Conservation (phyloP, 306 rosid genomes). For the Bauhinia variegata region DNA sequence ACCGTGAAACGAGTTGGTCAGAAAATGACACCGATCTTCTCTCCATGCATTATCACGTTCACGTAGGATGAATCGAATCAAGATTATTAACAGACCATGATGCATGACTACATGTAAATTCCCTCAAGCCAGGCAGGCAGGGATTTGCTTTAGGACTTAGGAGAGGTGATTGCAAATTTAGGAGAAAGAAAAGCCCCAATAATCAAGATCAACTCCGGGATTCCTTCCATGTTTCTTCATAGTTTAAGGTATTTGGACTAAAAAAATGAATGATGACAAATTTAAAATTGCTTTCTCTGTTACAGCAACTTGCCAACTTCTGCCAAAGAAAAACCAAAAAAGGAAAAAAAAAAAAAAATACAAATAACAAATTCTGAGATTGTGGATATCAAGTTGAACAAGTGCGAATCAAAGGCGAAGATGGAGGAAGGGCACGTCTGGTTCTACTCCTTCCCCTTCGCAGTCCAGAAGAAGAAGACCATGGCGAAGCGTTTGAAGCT, state of each 20-base stretch:
- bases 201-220: conserved; percentile 32
- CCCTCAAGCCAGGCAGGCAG: too few species aligned
- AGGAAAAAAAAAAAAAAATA: too few species aligned
- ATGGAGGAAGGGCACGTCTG: conserved; percentile 71
- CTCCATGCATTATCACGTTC: conserved; percentile 8
- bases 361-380: background rate
- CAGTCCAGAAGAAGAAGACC: conserved; percentile 44
- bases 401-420: conserved; percentile 69
- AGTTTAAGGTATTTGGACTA: conserved; percentile 17
- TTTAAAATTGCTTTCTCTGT: conserved; percentile 34
- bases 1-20: too few species aligned
- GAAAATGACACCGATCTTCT: too few species aligned
- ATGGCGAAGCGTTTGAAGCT: conserved; percentile 53
- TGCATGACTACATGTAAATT: too few species aligned
- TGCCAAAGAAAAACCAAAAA: too few species aligned
- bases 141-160: too few species aligned
- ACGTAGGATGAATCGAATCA: conserved; percentile 16
- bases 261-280: conserved; percentile 43
- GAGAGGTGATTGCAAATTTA: too few species aligned
- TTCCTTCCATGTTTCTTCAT: conserved; percentile 29
- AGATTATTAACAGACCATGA: too few species aligned
- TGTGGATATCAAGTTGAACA: conserved; percentile 50
- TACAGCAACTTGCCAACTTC: too few species aligned
- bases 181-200: too few species aligned
- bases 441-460: conserved; percentile 88